phyloP scores from a whole-genome alignment of 1,139 yeast species.

The Yamadazyma diospyri region DNA sequence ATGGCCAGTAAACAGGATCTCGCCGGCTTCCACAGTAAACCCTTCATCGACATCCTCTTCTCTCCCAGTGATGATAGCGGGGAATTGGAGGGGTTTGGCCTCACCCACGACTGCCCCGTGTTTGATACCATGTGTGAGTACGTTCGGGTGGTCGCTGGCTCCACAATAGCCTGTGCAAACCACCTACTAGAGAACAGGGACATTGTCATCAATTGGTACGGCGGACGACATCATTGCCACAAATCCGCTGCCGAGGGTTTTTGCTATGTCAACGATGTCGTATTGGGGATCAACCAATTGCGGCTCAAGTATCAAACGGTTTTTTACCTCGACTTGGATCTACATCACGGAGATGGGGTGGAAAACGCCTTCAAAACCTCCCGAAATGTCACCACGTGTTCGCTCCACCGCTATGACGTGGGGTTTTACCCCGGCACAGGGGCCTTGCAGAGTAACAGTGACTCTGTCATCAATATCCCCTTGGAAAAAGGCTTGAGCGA shows the following conservation, averaged over 20 bases:
- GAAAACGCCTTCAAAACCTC: constrained; percentile 61
- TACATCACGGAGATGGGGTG: constrained; percentile 83
- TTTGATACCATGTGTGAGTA: constrained; percentile 55
- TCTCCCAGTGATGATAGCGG: not conserved
- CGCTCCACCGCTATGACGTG: constrained; percentile 59
- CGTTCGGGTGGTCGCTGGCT: constrained; percentile 50
- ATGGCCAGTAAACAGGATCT: constrained; percentile 25
- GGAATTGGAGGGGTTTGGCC: constrained; percentile 26
- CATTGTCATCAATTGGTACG: constrained; percentile 69
- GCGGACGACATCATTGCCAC: constrained; percentile 74
- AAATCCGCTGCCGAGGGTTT: constrained; percentile 62
- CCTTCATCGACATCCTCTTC: constrained; percentile 33
- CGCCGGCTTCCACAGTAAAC: constrained; percentile 35
- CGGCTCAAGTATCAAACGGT: constrained; percentile 47
- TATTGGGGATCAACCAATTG: constrained; percentile 47
- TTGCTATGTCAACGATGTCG: constrained; percentile 70
- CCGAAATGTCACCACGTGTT: constrained; percentile 55
- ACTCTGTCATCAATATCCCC: constrained; percentile 53
- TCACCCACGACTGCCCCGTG: constrained; percentile 61
- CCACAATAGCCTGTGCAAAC: constrained; percentile 52
- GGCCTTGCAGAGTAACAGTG: constrained; percentile 18
- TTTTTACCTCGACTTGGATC: constrained; percentile 65
- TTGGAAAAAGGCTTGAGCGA: constrained; percentile 56
- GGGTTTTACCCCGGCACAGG: constrained; percentile 83
- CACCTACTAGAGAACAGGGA: constrained; percentile 18